Evolutionary conservation across 345 rosid species (phyloP).

Genomic region (Eucalyptus pumila): DNA sequence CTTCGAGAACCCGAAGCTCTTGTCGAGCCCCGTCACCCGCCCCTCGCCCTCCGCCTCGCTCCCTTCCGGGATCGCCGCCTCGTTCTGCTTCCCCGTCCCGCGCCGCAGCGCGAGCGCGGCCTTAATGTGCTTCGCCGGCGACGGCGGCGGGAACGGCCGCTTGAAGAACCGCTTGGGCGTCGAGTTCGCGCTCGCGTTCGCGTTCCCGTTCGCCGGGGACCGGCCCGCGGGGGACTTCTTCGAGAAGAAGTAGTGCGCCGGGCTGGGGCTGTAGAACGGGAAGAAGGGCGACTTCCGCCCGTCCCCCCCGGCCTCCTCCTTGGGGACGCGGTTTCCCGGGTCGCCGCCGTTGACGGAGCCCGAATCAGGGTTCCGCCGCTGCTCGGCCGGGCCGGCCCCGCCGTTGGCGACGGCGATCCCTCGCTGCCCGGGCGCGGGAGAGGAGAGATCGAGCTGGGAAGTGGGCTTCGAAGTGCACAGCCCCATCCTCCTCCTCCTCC

Average conservation of each 20-base stretch:
- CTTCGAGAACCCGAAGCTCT: slow-evolving; percentile 80
- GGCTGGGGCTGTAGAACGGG: slow-evolving; percentile 83
- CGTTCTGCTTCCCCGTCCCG: slow-evolving; percentile 50
- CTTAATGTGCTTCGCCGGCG: slow-evolving; percentile 90
- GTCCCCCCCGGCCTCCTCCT: neutral
- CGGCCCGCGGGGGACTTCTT: slow-evolving; percentile 69
- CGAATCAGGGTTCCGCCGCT: slow-evolving; percentile 2
- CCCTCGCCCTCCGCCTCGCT: slow-evolving; percentile 38
- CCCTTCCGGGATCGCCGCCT: slow-evolving; percentile 57
- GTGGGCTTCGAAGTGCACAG: slow-evolving; percentile 64
- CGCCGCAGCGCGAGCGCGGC: slow-evolving; percentile 67
- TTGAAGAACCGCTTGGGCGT: slow-evolving; percentile 73
- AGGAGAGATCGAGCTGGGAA: slow-evolving; percentile 14
- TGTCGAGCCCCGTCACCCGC: slow-evolving; percentile 46
- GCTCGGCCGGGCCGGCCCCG: neutral
- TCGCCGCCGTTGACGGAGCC: slow-evolving; percentile 5
- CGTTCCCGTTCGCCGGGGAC: slow-evolving; percentile 53
- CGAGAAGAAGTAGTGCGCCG: slow-evolving; percentile 74
- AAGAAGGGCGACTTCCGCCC: slow-evolving; percentile 68
- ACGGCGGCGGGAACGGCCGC: slow-evolving; percentile 83
- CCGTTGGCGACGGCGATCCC: neutral
- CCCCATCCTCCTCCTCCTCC: slow-evolving; percentile 27
- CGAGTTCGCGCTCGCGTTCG: slow-evolving; percentile 41
- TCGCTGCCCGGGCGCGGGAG: slow-evolving; percentile 10
- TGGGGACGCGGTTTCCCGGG: neutral